Evolutionary conservation across 1,284 basidiomycete genomes (phyloP).

Genomic region (Cystobasidium slooffiae): DNA sequence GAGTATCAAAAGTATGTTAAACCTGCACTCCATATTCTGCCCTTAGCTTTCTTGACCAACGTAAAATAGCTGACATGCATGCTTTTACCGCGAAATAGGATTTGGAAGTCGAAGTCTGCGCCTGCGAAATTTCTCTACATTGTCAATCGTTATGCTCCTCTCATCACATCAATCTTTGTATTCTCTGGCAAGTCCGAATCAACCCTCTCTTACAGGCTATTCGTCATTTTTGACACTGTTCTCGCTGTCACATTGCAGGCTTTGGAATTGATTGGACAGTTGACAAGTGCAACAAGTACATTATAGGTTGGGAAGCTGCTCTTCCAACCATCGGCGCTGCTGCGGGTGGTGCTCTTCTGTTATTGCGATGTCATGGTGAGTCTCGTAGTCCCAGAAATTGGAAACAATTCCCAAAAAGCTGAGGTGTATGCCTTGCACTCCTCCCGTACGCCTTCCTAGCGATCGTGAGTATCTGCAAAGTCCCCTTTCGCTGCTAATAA

Average conservation of each 20-base stretch:
- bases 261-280: constrained; percentile 17
- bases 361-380: constrained; percentile 14
- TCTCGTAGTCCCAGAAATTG: neutral
- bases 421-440: too few species aligned
- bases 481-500: too few species aligned
- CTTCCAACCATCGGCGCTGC: constrained; percentile 6
- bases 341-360: neutral
- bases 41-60: too few species aligned
- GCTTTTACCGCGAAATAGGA: neutral
- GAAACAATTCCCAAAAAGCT: too few species aligned
- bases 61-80: too few species aligned
- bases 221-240: neutral
- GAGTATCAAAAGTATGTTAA: constrained; percentile 6
- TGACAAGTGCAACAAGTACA: constrained; percentile 23
- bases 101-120: neutral
- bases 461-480: neutral
- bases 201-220: neutral
- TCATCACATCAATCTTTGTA: constrained; percentile 2
- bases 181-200: neutral
- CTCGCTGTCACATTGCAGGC: neutral
- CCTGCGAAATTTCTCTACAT: neutral
- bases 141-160: constrained; percentile 12
- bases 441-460: neutral
- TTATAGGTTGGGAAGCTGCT: constrained; percentile 13
- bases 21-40: too few species aligned